Percentiles rank a stretch among this genome's conserved stretches.
phyloP scores from a whole-genome alignment of 1,139 yeast genomes.

The Yamadazyma jaroonii region DNA sequence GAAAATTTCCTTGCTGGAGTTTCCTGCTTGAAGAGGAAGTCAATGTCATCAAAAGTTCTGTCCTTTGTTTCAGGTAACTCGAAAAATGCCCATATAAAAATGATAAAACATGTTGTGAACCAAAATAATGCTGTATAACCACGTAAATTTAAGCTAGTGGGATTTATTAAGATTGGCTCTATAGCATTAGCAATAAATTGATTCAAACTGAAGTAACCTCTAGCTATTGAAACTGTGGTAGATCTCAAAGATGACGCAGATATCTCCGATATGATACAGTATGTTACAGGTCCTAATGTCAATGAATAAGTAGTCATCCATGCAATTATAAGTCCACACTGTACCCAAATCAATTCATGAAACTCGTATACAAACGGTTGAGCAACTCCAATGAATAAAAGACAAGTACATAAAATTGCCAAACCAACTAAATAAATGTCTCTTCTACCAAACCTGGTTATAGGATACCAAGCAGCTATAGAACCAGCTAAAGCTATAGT shows the following conservation, averaged over 20 bases:
- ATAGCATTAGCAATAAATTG: constrained; percentile 15
- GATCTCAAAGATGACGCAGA: constrained; percentile 21
- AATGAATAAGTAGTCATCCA: constrained; percentile 20
- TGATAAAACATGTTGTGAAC: constrained; percentile 34
- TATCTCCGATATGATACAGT: constrained; percentile 19
- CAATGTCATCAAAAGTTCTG: constrained; percentile 21
- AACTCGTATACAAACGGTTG: constrained; percentile 19
- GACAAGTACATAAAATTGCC: constrained; percentile 19
- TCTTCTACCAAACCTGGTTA: constrained; percentile 21
- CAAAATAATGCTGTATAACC: constrained; percentile 23
- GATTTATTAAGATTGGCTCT: constrained; percentile 21
- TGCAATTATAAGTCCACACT: constrained; percentile 16
- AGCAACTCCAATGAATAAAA: constrained; percentile 43
- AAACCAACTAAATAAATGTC: constrained; percentile 24
- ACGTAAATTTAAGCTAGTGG: constrained; percentile 17
- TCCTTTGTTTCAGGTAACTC: constrained; percentile 21
- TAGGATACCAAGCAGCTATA: constrained; percentile 20
- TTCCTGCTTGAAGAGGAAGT: constrained; percentile 16
- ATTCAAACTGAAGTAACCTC: constrained; percentile 16
- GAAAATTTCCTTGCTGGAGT: constrained; percentile 15
- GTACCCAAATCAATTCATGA: constrained; percentile 17
- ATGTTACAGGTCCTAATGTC: constrained; percentile 22
- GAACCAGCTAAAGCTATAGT: constrained; percentile 23
- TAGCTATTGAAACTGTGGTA: constrained; percentile 20
- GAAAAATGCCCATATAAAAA: constrained; percentile 18